Conservation (phyloP, 495 filamentous ascomycete species). For the Penicillium turbatum region DNA sequence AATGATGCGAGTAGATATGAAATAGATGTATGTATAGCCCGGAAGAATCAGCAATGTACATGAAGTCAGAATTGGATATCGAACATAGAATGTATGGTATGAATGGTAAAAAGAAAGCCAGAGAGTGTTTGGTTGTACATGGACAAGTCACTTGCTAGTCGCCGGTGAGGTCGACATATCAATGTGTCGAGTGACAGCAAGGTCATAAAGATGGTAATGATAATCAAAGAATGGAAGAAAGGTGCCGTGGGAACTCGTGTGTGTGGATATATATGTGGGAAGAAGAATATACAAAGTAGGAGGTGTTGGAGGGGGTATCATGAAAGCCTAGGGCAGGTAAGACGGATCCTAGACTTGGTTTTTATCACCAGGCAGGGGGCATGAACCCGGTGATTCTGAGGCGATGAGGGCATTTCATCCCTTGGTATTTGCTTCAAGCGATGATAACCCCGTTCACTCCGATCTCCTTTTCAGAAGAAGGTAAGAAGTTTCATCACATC, state of each 20-base stretch:
- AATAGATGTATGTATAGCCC: too few relatives aligned
- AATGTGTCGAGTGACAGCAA: background rate
- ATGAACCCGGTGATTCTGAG: too few relatives aligned
- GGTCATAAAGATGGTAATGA: background rate
- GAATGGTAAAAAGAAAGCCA: background rate
- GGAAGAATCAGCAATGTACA: too few relatives aligned
- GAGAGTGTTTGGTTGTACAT: background rate
- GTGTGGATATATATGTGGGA: background rate
- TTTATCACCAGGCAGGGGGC: too few relatives aligned
- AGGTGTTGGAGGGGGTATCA: background rate
- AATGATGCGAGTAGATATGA: too few relatives aligned
- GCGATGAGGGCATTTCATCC: too few relatives aligned
- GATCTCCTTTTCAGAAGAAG: background rate
- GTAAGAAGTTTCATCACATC: slow-evolving; percentile 16
- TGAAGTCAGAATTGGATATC: too few relatives aligned
- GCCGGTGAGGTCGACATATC: background rate
- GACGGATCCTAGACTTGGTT: too few relatives aligned
- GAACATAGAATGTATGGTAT: background rate
- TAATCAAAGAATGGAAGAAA: background rate
- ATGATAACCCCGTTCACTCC: background rate
- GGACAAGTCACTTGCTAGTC: background rate
- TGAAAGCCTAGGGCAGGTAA: too few relatives aligned
- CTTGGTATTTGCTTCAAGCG: background rate
- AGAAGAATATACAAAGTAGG: background rate
- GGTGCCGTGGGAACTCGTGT: background rate